These are phyloP conservation scores for Cyclotella atomus DNA, from an alignment of 108 stramenopile genomes.

Conservation along the genomic window DNA sequence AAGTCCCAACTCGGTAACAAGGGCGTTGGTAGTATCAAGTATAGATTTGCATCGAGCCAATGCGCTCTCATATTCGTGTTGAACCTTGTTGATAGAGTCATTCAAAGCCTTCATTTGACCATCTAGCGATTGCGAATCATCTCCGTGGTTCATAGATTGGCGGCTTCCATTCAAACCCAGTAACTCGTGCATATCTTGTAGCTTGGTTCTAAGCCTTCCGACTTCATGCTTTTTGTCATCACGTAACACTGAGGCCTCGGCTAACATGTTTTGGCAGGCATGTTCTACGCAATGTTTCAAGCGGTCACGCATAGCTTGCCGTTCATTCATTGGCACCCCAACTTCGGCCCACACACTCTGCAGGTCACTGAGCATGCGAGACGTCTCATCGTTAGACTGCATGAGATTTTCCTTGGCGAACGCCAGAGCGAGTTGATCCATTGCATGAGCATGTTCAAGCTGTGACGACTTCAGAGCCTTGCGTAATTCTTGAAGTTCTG, in stretches of 20 bases:
- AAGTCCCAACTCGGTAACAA: constrained; percentile 23
- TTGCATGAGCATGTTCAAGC: constrained; percentile 30
- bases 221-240: constrained; percentile 42
- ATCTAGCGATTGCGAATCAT: constrained; percentile 19
- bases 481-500: constrained; percentile 34
- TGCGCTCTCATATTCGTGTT: constrained; percentile 43
- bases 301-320: constrained; percentile 47
- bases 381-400: constrained; percentile 44
- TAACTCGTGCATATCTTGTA: constrained; percentile 42
- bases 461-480: constrained; percentile 21
- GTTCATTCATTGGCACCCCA: constrained; percentile 53
- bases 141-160: no score
- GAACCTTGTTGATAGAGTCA: constrained; percentile 31
- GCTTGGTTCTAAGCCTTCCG: constrained; percentile 15
- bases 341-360: constrained; percentile 66
- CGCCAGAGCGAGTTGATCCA: constrained; percentile 59
- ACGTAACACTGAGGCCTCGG: constrained; percentile 55
- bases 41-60: constrained; percentile 46
- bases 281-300: constrained; percentile 67
- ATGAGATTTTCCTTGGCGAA: constrained; percentile 48
- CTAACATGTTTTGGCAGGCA: constrained; percentile 58
- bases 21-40: constrained; percentile 19
- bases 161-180: constrained; percentile 32
- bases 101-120: constrained; percentile 38
- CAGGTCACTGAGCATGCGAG: constrained; percentile 47